Percentiles rank a stretch among this genome's conserved stretches.
Evolutionary conservation across 2,329 filamentous ascomycete species (phyloP).

Genomic region (Talaromyces sp.): DNA sequence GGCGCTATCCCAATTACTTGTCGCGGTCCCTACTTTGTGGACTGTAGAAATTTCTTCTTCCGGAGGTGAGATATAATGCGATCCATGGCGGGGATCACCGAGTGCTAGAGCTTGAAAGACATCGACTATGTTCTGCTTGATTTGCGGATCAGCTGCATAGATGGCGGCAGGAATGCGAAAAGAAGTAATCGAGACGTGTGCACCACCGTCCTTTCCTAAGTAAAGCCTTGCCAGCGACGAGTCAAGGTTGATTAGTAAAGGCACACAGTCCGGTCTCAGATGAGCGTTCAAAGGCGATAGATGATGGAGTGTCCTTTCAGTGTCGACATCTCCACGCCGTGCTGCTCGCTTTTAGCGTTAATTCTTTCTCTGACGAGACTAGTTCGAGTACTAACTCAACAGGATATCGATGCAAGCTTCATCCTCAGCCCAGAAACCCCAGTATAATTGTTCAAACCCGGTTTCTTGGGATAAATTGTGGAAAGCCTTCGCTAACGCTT

Average conservation of each 20-base stretch:
- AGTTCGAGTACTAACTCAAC: not conserved
- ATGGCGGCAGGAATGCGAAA: not conserved
- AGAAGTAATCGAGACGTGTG: not conserved
- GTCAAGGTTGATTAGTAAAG: not conserved
- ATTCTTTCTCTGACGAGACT: not conserved
- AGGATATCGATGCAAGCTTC: not conserved
- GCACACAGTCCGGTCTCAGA: not conserved
- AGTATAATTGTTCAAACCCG: not conserved
- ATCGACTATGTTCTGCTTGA: not conserved
- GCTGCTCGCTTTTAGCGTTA: not conserved
- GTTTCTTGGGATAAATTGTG: not conserved
- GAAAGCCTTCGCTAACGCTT: not conserved
- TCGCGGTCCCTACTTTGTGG: not conserved
- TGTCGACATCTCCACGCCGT: not conserved
- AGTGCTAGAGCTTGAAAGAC: not conserved
- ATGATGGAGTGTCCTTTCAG: not conserved
- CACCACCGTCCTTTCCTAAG: not conserved
- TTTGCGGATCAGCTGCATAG: not conserved
- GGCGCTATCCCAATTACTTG: not conserved
- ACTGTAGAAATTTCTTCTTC: not conserved
- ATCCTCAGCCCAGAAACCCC: not conserved
- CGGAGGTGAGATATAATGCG: not conserved
- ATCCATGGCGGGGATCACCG: not conserved
- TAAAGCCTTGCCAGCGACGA: not conserved
- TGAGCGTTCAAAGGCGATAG: not conserved